Percentiles rank a stretch among this genome's conserved stretches.
Evolutionary conservation across 805 yeast species (phyloP).

Genomic region (Candida ulmi): DNA sequence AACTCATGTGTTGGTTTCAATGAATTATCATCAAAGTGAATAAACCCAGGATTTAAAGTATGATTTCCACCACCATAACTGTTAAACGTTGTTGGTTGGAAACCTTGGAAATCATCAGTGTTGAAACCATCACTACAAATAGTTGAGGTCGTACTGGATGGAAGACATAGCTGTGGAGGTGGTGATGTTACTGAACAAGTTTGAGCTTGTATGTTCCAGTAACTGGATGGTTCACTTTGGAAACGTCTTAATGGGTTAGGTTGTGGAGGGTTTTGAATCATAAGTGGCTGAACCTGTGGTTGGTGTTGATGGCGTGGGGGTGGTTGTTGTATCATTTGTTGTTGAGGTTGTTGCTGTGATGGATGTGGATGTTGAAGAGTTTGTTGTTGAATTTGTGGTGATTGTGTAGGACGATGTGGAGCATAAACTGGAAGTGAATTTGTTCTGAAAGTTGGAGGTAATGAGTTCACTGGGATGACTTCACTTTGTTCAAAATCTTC

Average conservation of each 20-base stretch:
- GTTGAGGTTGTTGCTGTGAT: constrained; percentile 9
- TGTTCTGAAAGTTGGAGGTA: constrained; percentile 7
- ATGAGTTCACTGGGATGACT: constrained; percentile 10
- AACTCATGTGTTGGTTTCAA: constrained; percentile 6
- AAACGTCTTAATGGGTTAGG: constrained; percentile 2
- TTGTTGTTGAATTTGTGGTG: constrained; percentile 1
- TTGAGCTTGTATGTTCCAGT: constrained; percentile 1
- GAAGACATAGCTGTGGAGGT: not conserved
- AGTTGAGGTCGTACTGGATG: constrained; percentile 2
- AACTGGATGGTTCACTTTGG: constrained; percentile 2
- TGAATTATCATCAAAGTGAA: constrained; percentile 13
- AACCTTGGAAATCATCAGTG: constrained; percentile 17
- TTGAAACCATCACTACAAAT: constrained; percentile 11
- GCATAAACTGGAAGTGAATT: constrained; percentile 7
- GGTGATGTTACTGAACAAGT: not conserved
- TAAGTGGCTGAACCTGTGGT: not conserved
- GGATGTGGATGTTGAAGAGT: constrained; percentile 5
- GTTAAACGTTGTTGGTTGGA: constrained; percentile 5
- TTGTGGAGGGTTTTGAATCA: not conserved
- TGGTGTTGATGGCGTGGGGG: constrained; percentile 2
- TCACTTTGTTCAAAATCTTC: constrained; percentile 11
- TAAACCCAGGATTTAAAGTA: constrained; percentile 14
- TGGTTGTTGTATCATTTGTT: constrained; percentile 5
- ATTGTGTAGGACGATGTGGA: not conserved
- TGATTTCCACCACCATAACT: too few relatives aligned